Percentiles rank a stretch among this genome's conserved stretches.
Conservation (phyloP, 345 rosid species). For the Heritiera fomes region DNA sequence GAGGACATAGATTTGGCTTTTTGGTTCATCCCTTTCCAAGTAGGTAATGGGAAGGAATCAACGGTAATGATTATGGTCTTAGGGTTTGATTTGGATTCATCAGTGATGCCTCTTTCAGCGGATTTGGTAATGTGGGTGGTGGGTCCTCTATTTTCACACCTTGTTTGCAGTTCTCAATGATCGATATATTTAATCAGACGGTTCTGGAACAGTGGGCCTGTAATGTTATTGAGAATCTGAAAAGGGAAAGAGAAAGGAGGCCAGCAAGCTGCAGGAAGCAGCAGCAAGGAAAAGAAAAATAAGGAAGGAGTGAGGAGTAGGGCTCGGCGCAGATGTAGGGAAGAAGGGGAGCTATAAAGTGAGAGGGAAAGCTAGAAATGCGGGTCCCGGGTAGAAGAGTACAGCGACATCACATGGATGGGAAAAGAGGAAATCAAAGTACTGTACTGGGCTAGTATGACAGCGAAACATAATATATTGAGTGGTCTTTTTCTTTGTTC, state of each 20-base stretch:
- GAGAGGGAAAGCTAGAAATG: background rate
- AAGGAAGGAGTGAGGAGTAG: background rate
- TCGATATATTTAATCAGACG: background rate
- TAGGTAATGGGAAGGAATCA: background rate
- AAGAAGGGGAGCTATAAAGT: conserved; percentile 2
- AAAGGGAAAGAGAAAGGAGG: background rate
- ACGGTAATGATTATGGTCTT: background rate
- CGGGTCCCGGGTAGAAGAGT: conserved; percentile 14
- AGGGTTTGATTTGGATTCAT: too few relatives aligned
- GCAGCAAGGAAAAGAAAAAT: background rate
- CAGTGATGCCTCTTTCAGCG: background rate
- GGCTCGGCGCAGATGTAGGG: conserved; percentile 37
- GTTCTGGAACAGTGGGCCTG: conserved; percentile 2
- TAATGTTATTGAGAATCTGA: conserved; percentile 19
- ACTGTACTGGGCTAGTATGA: background rate
- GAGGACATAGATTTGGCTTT: background rate
- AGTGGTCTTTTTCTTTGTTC: conserved; percentile 18
- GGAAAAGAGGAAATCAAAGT: too few relatives aligned
- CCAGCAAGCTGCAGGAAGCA: background rate
- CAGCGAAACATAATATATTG: background rate
- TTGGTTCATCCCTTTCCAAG: background rate
- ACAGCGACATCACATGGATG: conserved; percentile 25
- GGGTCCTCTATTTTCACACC: background rate
- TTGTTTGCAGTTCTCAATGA: background rate
- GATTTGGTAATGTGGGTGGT: background rate